Evolutionary conservation across 2,329 filamentous ascomycete genomes (phyloP).

Genomic region (Cordyceps javanica): DNA sequence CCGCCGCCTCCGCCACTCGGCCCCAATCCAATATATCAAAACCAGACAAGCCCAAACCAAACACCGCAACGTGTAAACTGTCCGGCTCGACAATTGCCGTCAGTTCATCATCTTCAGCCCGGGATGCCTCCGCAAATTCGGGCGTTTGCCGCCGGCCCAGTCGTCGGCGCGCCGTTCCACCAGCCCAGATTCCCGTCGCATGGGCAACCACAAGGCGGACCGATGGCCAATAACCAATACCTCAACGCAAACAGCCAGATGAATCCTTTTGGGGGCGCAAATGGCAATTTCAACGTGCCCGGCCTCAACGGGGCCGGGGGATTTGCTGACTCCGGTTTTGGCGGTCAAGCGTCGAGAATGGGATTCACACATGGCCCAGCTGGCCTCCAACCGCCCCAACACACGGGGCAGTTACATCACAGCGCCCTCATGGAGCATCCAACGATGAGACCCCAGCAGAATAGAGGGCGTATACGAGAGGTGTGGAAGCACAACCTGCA

Average conservation of each 20-base stretch:
- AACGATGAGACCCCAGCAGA: constrained; percentile 44
- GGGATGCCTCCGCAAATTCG: constrained; percentile 33
- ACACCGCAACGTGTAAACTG: no score
- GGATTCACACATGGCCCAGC: constrained; percentile 62
- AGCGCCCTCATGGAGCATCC: constrained; percentile 36
- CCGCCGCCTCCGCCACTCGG: not conserved
- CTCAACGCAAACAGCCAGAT: constrained; percentile 61
- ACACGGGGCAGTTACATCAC: constrained; percentile 37
- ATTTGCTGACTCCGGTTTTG: constrained; percentile 65
- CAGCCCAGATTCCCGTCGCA: constrained; percentile 47
- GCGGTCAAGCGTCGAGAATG: constrained; percentile 81
- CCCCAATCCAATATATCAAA: not conserved
- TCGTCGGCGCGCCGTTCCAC: constrained; percentile 35
- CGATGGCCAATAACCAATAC: constrained; percentile 64
- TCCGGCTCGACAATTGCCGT: not conserved
- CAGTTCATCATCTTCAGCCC: not conserved
- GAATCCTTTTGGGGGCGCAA: constrained; percentile 57
- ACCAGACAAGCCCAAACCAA: not conserved
- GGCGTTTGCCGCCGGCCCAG: constrained; percentile 32
- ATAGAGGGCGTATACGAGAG: constrained; percentile 83
- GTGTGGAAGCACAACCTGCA: constrained; percentile 92
- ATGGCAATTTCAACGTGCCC: constrained; percentile 51
- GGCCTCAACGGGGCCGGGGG: constrained; percentile 51
- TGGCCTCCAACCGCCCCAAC: constrained; percentile 56
- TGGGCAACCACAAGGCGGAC: constrained; percentile 43